Conservation (phyloP, 495 filamentous ascomycete species). For the Ascodesmis nigricans region DNA sequence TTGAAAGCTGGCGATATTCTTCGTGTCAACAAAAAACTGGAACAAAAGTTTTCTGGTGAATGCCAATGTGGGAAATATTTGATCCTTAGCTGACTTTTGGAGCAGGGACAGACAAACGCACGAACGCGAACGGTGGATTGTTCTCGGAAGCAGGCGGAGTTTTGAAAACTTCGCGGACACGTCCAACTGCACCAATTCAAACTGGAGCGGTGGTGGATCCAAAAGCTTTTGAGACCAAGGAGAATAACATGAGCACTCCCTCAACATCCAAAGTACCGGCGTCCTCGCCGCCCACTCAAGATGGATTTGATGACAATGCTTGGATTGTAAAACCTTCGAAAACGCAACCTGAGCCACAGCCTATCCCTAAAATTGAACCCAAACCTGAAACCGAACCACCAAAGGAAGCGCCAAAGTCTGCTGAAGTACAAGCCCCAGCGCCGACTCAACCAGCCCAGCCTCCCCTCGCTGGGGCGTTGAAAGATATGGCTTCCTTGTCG, state of each 20-base stretch:
- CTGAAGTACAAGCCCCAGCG: slow-evolving; percentile 11
- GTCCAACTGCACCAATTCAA: slow-evolving; percentile 64
- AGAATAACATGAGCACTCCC: slow-evolving; percentile 1
- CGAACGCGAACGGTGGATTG: not conserved
- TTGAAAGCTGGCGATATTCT: slow-evolving; percentile 91
- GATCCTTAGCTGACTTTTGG: too few relatives aligned
- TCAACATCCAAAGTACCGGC: not conserved
- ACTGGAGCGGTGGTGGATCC: slow-evolving; percentile 70
- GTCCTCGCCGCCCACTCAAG: slow-evolving; percentile 2
- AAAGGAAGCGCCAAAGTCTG: too few relatives aligned
- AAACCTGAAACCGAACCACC: slow-evolving; percentile 20
- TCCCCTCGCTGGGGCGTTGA: slow-evolving; percentile 46
- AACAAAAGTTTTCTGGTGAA: slow-evolving; percentile 71
- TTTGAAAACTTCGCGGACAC: slow-evolving; percentile 18
- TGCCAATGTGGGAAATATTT: too few relatives aligned
- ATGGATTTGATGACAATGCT: slow-evolving; percentile 88
- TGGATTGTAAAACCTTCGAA: slow-evolving; percentile 94
- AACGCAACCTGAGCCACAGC: slow-evolving; percentile 27
- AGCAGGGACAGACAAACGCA: too few relatives aligned
- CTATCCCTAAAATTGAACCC: slow-evolving; percentile 15
- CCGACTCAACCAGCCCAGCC: slow-evolving; percentile 28
- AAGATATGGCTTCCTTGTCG: slow-evolving; percentile 40
- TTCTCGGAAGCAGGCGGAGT: slow-evolving; percentile 3
- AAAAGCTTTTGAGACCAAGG: slow-evolving; percentile 55
- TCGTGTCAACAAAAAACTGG: slow-evolving; percentile 74